A percentile compares a stretch with the other conserved stretches of the same genome.
Evolutionary conservation across 306 rosid species (phyloP).

Genomic region (Phaseolus lunatus): DNA sequence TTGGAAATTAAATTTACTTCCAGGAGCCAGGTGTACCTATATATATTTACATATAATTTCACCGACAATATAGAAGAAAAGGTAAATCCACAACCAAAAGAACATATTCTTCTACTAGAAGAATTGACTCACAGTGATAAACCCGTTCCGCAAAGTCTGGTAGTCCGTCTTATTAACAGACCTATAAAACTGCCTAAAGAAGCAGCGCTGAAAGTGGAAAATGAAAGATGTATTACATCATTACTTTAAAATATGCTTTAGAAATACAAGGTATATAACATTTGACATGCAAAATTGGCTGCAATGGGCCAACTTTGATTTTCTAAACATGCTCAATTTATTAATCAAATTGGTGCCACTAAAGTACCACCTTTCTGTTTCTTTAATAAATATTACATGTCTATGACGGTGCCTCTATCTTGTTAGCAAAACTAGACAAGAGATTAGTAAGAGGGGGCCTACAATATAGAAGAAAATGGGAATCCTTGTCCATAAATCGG

Average conservation of each 20-base stretch:
- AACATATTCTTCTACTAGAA: not conserved
- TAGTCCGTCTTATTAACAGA: constrained; percentile 83
- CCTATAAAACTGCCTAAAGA: constrained; percentile 82
- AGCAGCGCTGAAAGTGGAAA: constrained; percentile 74
- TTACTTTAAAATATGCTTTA: not conserved
- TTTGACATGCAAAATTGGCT: not conserved
- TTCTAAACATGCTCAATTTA: not conserved
- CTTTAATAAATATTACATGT: not conserved
- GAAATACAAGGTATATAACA: constrained; percentile 2
- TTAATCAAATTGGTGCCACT: not conserved
- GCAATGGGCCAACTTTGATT: not conserved
- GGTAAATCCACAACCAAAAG: not conserved
- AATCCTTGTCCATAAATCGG: constrained; percentile 75
- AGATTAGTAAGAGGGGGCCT: constrained; percentile 48
- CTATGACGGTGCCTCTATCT: not conserved
- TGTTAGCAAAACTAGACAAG: not conserved
- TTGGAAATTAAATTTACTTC: constrained; percentile 91
- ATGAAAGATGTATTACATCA: not conserved
- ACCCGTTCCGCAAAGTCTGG: constrained; percentile 81
- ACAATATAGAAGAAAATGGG: constrained; percentile 80
- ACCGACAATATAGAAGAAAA: constrained; percentile 30
- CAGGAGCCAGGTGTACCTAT: constrained; percentile 85
- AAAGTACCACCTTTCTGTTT: not conserved
- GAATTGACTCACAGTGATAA: constrained; percentile 72
- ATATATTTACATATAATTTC: constrained; percentile 32